These are phyloP conservation scores for Orbilia brochopaga DNA, from an alignment of 2,329 filamentous ascomycete genomes.

Conservation along the genomic window DNA sequence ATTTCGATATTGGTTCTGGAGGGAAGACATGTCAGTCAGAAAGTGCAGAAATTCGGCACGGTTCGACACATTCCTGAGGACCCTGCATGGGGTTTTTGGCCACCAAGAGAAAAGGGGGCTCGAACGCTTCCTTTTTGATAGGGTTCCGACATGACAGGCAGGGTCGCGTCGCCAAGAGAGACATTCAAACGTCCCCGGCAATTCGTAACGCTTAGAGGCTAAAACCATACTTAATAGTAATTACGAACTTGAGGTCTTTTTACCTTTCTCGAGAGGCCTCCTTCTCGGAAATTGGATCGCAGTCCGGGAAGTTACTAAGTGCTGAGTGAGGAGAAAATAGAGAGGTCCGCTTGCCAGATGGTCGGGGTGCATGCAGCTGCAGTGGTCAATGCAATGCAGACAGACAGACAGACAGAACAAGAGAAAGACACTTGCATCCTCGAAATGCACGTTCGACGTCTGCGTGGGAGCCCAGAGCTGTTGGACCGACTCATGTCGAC, in stretches of 20 bases:
- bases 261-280: background rate
- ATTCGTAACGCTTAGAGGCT: constrained; percentile 35
- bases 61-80: background rate
- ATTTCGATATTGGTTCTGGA: background rate
- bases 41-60: background rate
- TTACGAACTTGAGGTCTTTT: constrained; percentile 5
- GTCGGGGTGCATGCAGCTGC: background rate
- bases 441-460: background rate
- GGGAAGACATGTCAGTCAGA: background rate
- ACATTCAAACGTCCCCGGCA: constrained; percentile 24
- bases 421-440: background rate
- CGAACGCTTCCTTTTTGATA: constrained; percentile 15
- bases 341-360: background rate
- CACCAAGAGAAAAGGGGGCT: constrained; percentile 23
- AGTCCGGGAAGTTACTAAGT: constrained; percentile 24
- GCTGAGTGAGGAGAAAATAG: background rate
- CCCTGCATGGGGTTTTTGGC: background rate
- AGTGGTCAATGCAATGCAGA: background rate
- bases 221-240: constrained; percentile 24
- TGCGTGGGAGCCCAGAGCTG: background rate
- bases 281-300: constrained; percentile 34
- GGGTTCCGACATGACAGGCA: constrained; percentile 8
- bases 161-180: constrained; percentile 38
- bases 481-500: background rate
- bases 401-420: background rate